Evolutionary conservation across 2,329 filamentous ascomycete species (phyloP).

Genomic region (Fusarium sp.): DNA sequence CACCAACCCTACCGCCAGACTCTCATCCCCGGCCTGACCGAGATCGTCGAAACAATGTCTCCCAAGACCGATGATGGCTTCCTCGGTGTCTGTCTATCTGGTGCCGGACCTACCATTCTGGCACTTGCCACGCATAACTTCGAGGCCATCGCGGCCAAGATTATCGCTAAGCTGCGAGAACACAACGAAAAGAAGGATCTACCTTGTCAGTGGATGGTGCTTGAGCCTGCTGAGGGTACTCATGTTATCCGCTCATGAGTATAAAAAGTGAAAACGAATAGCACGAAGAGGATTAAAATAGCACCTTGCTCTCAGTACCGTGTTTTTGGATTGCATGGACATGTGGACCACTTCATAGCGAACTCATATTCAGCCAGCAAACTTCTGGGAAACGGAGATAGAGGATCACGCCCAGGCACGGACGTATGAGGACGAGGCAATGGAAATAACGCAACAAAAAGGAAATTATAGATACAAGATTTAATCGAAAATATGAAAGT

Average conservation of each 20-base stretch:
- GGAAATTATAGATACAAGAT: neutral
- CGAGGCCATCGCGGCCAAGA: slow-evolving; percentile 83
- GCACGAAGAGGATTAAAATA: neutral
- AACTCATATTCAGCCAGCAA: slow-evolving; percentile 1
- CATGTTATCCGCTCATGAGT: slow-evolving; percentile 55
- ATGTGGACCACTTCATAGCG: neutral
- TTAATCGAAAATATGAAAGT: neutral
- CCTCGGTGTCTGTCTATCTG: slow-evolving; percentile 93
- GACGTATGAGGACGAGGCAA: slow-evolving; percentile 11
- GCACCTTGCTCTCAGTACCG: neutral
- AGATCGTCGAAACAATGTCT: slow-evolving; percentile 92
- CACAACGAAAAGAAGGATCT: slow-evolving; percentile 72
- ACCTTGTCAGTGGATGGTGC: slow-evolving; percentile 84
- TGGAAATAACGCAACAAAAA: slow-evolving; percentile 4
- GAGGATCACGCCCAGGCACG: neutral
- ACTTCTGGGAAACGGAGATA: neutral
- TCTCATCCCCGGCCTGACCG: slow-evolving; percentile 89
- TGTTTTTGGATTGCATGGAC: neutral
- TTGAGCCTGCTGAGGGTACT: slow-evolving; percentile 86
- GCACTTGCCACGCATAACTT: slow-evolving; percentile 93
- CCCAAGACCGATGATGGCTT: slow-evolving; percentile 88
- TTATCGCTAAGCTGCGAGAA: slow-evolving; percentile 79
- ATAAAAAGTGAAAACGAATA: neutral
- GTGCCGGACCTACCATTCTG: slow-evolving; percentile 93
- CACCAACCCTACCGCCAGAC: slow-evolving; percentile 96